phyloP scores from a whole-genome alignment of 202 grass and related monocot genomes.

The Panicum virgatum region DNA sequence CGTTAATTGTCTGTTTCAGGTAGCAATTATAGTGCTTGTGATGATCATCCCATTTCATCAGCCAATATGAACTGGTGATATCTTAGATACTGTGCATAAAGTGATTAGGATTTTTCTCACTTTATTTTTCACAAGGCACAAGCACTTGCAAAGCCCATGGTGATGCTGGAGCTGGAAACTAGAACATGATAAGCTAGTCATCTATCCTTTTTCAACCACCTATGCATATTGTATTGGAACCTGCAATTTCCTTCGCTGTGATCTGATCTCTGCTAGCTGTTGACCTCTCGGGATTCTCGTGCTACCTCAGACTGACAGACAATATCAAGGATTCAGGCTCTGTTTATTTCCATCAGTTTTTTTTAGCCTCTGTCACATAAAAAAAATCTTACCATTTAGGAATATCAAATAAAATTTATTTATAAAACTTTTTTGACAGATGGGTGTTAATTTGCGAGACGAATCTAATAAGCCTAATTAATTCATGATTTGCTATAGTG shows the following conservation, averaged over 20 bases:
- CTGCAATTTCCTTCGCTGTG: not conserved
- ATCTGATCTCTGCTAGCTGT: constrained; percentile 12
- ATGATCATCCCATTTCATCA: not conserved
- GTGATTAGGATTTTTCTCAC: not conserved
- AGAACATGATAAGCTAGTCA: not conserved
- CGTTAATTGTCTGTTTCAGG: not conserved
- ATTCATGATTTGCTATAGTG: no score
- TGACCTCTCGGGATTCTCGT: not conserved
- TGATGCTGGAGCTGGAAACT: not conserved
- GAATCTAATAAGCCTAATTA: no score
- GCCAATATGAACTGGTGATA: not conserved
- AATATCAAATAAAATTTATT: no score
- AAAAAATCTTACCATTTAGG: no score
- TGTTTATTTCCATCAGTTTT: no score
- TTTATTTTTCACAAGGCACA: not conserved
- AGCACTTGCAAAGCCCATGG: not conserved
- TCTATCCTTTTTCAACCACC: not conserved
- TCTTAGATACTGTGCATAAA: not conserved
- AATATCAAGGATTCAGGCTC: constrained; percentile 11
- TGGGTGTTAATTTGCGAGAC: no score
- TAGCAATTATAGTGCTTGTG: not conserved
- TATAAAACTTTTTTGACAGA: no score
- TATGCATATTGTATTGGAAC: not conserved
- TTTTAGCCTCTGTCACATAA: no score
- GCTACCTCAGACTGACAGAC: not conserved